Evolutionary conservation across 1,139 yeast genomes (phyloP), one percentile per base, ranked within the genome.

Genomic region (Zygosaccharomyces sapae): DNA sequence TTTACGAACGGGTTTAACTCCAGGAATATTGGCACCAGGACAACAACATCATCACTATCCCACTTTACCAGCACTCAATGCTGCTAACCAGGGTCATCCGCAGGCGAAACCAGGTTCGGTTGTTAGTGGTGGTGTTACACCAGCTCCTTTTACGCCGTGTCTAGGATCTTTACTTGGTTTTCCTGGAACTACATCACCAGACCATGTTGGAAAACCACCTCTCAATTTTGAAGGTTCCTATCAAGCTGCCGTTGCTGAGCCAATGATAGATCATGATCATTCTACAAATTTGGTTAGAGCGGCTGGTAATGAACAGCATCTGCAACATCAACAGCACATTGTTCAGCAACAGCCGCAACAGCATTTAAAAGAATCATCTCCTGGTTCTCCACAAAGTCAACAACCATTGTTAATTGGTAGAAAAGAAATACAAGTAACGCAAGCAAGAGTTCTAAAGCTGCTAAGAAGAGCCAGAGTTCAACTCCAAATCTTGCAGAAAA

Each of bases 1-100:
- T 45, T 53, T 83, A 41, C 71, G 92, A 51, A 73, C 86, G 0
- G 90, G 90, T 0, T 64, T 83, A 33, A 81, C 89, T 0, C 80
- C 80, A 1, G 74, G 75, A 2, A 70, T 43, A n/a, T 41, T 55
- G 48, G 51, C 48, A 2, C 44, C 50, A 12, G 41, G 37, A 3
- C 45, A 44, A 12, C n/a, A 33, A 10, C 52, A 49, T 30, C 56
- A 57, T 16, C 63, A 59, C 20, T 39, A 46, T 56, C 48, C 55
- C 45, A 31, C 70, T 64, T 22, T 62, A 59, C 44, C 71, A 50
- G 47, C 64, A 67, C 5, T 73, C 72, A 42, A 37, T 1, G 77
- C 31, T 24, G 27, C 19, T 12, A 37, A 37, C 24, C 40, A 37
- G 10, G 31, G 40, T 7, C 31, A 77, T 1, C 54, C 73, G 22